Conservation (phyloP, 148 eudicot genomes). For the Dysphania ambrosioides region DNA sequence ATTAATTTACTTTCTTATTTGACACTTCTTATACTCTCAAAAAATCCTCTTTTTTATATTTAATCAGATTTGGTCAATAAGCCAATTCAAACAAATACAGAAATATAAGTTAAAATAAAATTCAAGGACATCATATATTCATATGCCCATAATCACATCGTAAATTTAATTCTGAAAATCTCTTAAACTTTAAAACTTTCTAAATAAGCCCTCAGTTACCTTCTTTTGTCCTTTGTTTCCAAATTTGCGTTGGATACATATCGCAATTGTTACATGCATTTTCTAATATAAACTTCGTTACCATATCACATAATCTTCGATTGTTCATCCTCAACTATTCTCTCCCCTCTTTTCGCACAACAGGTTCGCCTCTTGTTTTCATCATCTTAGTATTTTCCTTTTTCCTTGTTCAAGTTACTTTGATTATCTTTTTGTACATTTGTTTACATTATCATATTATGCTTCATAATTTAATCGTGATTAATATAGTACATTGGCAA, state of each 20-base stretch:
- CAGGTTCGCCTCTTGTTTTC: conserved; percentile 8
- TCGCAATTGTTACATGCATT: not conserved
- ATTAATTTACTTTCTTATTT: no score
- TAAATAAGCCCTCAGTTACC: not conserved
- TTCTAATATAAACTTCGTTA: not conserved
- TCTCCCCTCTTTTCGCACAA: not conserved
- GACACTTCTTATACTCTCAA: no score
- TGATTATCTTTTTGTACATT: no score
- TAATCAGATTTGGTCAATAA: no score
- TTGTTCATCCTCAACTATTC: conserved; percentile 1
- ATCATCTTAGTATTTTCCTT: not conserved
- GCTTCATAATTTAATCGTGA: not conserved
- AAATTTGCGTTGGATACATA: not conserved
- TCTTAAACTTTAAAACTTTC: not conserved
- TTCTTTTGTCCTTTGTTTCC: not conserved
- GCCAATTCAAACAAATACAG: no score
- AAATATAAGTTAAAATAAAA: no score
- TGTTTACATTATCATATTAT: not conserved
- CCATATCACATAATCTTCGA: not conserved
- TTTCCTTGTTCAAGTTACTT: not conserved
- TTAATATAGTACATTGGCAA: not conserved
- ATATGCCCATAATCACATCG: no score
- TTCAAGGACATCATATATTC: no score
- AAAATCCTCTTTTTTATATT: no score
- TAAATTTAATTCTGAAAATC: not conserved